Evolutionary conservation across 805 yeast species (phyloP), one percentile per base, ranked within the genome.

Genomic region (Komagataella kurtzmanii): DNA sequence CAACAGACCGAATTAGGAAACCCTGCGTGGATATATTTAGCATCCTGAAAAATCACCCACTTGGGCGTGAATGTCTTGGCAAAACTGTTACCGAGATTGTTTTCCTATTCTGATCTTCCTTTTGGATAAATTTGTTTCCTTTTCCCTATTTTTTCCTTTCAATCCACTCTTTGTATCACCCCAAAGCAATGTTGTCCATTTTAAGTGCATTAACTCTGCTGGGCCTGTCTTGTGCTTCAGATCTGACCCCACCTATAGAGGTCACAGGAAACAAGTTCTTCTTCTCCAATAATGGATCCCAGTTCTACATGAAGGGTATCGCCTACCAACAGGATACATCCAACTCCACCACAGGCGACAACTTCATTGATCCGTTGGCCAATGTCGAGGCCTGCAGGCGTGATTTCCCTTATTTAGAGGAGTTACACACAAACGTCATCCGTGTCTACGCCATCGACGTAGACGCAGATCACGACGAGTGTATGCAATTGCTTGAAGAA

Each of bases 361-460:
- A 64, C 10, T 76, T 71, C 55, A 73, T 78, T 48, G 97, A 91
- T 67, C 95, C 97, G 1, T 72, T 91, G 59, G 85, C 88, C 3
- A 86, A 87, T 61, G 69, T 74, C 10, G 68, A 64, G 2, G 70
- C 82, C 2, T 91, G 98, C 69, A 65, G 79, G 56, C 76, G 97
- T 61, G 98, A 91, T 61, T 74, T 90, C 54, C 88, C 89, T n/a
- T 83, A 83, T 63, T 72, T 89, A 54, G 65, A 69, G 53, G 73
- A 81, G 54, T 73, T 90, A 50, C 77, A 79, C 51, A 77, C 93
- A 52, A 91, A 91, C 65, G 80, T 85, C 8, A 71, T 91, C 52
- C 77, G 98, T 61, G 95, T 91, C 1, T 91, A 90, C 62, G 88
- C 95, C 45, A 77, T 91, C 50, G 83, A 90, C 68, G 82, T 91